Evolutionary conservation across 441 rosid genomes (phyloP).

Genomic region (Melastoma candidum): DNA sequence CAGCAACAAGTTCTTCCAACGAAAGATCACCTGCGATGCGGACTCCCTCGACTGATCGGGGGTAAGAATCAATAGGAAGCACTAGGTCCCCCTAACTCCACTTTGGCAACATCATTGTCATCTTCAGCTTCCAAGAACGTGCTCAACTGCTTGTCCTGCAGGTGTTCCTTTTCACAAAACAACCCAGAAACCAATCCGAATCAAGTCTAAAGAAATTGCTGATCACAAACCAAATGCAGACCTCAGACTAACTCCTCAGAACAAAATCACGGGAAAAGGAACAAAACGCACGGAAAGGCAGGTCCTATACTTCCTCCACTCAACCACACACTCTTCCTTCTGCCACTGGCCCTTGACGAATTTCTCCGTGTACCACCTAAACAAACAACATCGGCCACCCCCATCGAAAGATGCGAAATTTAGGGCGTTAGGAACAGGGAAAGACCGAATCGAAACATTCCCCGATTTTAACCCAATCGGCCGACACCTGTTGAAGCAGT

Average conservation of each 20-base stretch:
- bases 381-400: neutral
- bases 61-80: no score
- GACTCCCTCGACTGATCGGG: no score
- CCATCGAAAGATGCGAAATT: neutral
- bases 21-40: no score
- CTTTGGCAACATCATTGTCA: no score
- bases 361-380: constrained; percentile 81
- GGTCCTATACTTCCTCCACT: constrained; percentile 68
- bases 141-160: constrained; percentile 68
- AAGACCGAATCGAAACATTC: neutral
- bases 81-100: no score
- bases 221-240: neutral
- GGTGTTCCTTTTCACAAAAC: constrained; percentile 40
- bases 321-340: constrained; percentile 56
- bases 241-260: no score
- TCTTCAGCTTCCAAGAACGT: constrained; percentile 60
- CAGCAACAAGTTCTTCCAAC: no score
- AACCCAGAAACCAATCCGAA: neutral
- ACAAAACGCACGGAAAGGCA: constrained; percentile 52
- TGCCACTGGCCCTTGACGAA: constrained; percentile 78
- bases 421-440: neutral
- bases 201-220: neutral
- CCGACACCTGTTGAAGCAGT: constrained; percentile 62
- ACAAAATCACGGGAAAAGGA: no score
- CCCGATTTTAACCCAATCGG: no score